Evolutionary conservation across 805 yeast genomes (phyloP).

Genomic region (Candida ortonii): DNA sequence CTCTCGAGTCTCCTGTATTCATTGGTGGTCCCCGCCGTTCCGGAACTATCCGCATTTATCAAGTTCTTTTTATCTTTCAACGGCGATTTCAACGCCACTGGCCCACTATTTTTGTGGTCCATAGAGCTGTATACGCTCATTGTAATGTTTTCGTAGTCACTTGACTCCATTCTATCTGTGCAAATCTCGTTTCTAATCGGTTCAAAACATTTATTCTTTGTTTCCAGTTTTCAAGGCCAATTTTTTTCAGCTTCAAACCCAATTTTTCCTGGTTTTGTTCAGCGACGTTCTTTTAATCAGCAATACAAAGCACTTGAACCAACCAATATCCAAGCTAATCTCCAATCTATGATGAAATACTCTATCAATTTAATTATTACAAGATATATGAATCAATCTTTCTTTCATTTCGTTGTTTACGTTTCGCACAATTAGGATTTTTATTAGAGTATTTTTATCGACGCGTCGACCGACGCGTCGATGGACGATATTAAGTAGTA

Average conservation of each 20-base stretch:
- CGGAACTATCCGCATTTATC: conserved; percentile 9
- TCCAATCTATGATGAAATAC: too few species aligned
- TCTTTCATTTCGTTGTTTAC: conserved; percentile 16
- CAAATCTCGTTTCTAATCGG: not conserved
- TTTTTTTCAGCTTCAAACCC: too few species aligned
- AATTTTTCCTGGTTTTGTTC: too few species aligned
- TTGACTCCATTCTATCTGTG: conserved; percentile 21
- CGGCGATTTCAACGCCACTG: conserved; percentile 11
- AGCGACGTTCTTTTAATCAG: too few species aligned
- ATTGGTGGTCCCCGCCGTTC: not conserved
- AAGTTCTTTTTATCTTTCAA: conserved; percentile 18
- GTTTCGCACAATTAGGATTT: conserved; percentile 10
- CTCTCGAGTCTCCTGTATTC: conserved; percentile 30
- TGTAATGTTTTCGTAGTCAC: conserved; percentile 21
- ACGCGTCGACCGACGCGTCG: conserved; percentile 7
- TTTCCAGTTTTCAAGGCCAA: too few species aligned
- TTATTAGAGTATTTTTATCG: too few species aligned
- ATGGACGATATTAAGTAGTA: too few species aligned
- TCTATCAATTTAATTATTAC: too few species aligned
- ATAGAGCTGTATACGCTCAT: conserved; percentile 13
- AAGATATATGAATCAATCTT: too few species aligned
- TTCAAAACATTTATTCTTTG: not conserved
- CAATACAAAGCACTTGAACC: too few species aligned
- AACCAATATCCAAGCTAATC: too few species aligned
- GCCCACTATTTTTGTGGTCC: conserved; percentile 4